phyloP scores from a whole-genome alignment of 1,284 basidiomycete species.

The Ganoderma resinaceum region DNA sequence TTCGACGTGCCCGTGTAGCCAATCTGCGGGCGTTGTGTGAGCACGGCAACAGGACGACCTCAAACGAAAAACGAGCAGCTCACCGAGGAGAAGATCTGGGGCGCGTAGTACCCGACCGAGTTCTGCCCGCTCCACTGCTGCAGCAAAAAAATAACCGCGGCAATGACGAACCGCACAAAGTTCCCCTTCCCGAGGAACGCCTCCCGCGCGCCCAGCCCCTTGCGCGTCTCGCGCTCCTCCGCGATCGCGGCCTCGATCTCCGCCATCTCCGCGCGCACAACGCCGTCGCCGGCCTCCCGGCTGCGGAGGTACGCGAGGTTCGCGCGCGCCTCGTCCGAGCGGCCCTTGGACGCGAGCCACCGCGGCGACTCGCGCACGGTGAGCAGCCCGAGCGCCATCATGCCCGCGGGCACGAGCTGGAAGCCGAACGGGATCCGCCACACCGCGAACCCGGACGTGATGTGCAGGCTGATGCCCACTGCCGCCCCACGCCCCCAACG shows the following conservation, averaged over 20 bases:
- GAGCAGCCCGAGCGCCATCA: slow-evolving; percentile 79
- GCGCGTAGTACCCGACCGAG: slow-evolving; percentile 79
- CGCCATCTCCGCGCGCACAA: slow-evolving; percentile 59
- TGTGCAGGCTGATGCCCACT: slow-evolving; percentile 70
- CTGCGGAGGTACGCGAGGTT: slow-evolving; percentile 65
- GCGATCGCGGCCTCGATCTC: slow-evolving; percentile 72
- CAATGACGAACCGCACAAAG: slow-evolving; percentile 73
- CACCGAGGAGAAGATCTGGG: slow-evolving; percentile 74
- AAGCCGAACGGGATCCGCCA: slow-evolving; percentile 82
- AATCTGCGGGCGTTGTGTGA: slow-evolving; percentile 49
- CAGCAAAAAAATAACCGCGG: slow-evolving; percentile 63
- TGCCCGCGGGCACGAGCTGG: slow-evolving; percentile 79
- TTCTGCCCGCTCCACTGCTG: slow-evolving; percentile 75
- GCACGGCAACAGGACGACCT: slow-evolving; percentile 14
- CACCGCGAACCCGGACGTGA: slow-evolving; percentile 53
- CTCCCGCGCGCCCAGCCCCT: slow-evolving; percentile 62
- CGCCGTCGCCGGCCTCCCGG: slow-evolving; percentile 51
- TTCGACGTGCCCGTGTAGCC: slow-evolving; percentile 67
- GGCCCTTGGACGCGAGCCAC: slow-evolving; percentile 44
- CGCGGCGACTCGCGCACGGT: slow-evolving; percentile 63
- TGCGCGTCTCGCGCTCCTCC: slow-evolving; percentile 66
- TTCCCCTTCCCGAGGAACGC: slow-evolving; percentile 81
- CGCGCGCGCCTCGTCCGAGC: slow-evolving; percentile 40
- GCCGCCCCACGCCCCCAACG: background rate
- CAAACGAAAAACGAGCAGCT: slow-evolving; percentile 34